phyloP scores from a whole-genome alignment of 1,139 yeast species.

The Geotrichum aggregatum region DNA sequence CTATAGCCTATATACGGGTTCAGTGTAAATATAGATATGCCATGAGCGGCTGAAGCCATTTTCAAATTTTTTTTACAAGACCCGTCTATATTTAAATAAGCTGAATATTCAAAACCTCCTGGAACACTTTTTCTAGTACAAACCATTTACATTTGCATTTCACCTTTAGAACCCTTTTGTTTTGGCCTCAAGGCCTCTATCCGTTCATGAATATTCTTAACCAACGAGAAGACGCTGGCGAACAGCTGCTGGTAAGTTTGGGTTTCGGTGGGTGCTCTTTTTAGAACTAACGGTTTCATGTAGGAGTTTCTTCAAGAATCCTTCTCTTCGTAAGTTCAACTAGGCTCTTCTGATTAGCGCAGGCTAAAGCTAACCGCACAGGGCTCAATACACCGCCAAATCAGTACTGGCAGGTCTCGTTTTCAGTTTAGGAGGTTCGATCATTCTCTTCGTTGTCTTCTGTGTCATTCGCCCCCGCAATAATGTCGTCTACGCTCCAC shows the following conservation, averaged over 20 bases:
- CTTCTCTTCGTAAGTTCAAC: conserved; percentile 16
- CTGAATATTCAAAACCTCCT: neutral
- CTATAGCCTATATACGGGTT: no score
- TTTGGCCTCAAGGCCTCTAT: neutral
- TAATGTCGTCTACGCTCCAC: conserved; percentile 39
- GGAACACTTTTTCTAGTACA: neutral
- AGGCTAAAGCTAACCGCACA: conserved; percentile 13
- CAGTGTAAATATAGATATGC: no score
- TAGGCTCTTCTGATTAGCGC: neutral
- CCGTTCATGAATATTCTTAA: neutral
- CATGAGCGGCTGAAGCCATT: no score
- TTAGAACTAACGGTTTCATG: neutral
- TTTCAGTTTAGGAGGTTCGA: conserved; percentile 39
- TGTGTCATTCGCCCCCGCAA: conserved; percentile 39
- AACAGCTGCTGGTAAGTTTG: conserved; percentile 16
- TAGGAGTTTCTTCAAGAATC: conserved; percentile 19
- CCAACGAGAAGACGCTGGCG: conserved; percentile 12
- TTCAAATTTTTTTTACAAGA: no score
- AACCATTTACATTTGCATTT: conserved; percentile 1
- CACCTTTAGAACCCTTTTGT: neutral
- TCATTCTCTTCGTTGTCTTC: conserved; percentile 32
- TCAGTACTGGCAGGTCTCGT: conserved; percentile 40
- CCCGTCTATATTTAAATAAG: no score
- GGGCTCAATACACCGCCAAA: conserved; percentile 31
- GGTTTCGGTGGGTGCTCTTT: neutral